Evolutionary conservation across 2,329 filamentous ascomycete species (phyloP), one percentile per base, ranked within the genome.

Genomic region (Pseudogymnoascus sp.): DNA sequence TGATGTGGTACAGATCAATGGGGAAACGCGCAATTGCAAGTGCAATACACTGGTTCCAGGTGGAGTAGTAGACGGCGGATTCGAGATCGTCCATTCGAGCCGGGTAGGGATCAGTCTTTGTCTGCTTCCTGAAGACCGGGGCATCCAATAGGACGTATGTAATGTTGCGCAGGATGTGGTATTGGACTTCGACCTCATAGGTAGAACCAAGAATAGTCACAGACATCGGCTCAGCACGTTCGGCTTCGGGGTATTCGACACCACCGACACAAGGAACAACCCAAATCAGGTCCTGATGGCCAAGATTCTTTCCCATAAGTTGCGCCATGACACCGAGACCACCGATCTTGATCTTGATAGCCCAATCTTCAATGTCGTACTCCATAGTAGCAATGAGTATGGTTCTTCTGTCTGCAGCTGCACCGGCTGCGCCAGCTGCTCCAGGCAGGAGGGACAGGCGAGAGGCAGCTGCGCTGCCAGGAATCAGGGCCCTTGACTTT

Each of bases 341-440:
- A 65, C 86, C 86, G 57, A 89, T 89, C 75, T 89, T 89, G 75
- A 89, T 85, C 74, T 87, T 89, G 75, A 89, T 86, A 3, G 75
- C 79, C 84, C 86, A 89, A 71, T 89, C 86, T 63, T 86, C 84
- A 66, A 89, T 88, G 66, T 89, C 85, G 74, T 89, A 89, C 73
- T 89, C 86, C 84, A 89, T 88, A 6, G 86, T 89, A 11, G 85
- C 86, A 62, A 89, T 87, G 21, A 89, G 79, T 1, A 88, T 82
- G 34, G 81, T 87, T n/a, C 83, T 77, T 51, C 78, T 71, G 25
- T 45, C 45, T 28, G 62, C 62, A 45, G 41, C 60, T 13, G 36
- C 60, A 23, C 39, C 60, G 13, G 25, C 41, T 14, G 28, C 28
- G 3, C 51, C 51, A 28, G 21, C 45, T 25, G 45, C 45, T 2